Percentiles rank a stretch among this genome's conserved stretches.
Evolutionary conservation across 192 early-diverging fungal genomes (phyloP).

Genomic region (Podila epigama): DNA sequence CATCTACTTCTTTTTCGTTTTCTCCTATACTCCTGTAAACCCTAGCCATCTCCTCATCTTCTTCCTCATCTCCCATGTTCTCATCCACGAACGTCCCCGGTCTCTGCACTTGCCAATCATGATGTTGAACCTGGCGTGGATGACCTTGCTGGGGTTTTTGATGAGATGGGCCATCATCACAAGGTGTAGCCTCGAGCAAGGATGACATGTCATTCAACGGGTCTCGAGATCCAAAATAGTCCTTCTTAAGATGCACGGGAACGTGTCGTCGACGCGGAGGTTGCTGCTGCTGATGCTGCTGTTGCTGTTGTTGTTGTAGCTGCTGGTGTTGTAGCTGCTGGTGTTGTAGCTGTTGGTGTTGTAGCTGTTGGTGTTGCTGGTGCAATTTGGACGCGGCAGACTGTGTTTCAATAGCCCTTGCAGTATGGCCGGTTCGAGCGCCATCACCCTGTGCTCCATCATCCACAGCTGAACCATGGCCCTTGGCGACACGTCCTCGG

Average conservation of each 20-base stretch:
- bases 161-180: too few relatives aligned
- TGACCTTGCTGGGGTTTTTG: neutral
- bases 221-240: too few relatives aligned
- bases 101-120: neutral
- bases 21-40: neutral
- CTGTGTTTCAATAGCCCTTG: too few relatives aligned
- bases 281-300: neutral
- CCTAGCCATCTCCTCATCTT: neutral
- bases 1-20: neutral
- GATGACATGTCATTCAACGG: too few relatives aligned
- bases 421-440: too few relatives aligned
- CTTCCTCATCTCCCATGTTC: too few relatives aligned
- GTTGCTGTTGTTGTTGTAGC: neutral
- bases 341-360: neutral
- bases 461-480: too few relatives aligned
- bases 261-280: neutral
- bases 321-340: neutral
- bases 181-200: too few relatives aligned
- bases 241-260: too few relatives aligned
- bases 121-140: neutral
- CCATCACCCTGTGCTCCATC: too few relatives aligned
- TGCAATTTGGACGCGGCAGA: neutral
- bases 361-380: neutral
- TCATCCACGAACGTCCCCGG: too few relatives aligned
- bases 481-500: too few relatives aligned